A percentile compares a stretch with the other conserved stretches of the same genome.
phyloP scores from a whole-genome alignment of 495 filamentous ascomycete genomes.

The Neurospora sp. region DNA sequence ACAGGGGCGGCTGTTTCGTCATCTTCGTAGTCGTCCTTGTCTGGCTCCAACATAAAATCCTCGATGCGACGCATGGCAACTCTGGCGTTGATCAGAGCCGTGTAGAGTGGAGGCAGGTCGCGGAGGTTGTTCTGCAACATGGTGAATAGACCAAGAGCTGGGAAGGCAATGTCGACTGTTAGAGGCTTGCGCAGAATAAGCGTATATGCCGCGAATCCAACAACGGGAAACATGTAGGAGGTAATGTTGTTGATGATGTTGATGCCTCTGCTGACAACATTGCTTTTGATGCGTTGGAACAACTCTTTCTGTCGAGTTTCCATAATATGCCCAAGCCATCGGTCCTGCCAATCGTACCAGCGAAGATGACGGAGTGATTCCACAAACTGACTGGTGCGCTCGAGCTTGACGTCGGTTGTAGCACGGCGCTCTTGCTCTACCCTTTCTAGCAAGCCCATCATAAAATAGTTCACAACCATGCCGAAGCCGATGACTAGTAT shows the following conservation, averaged over 20 bases:
- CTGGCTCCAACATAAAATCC: slow-evolving; percentile 72
- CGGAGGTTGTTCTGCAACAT: slow-evolving; percentile 61
- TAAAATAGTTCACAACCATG: slow-evolving; percentile 52
- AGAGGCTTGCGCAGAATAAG: slow-evolving; percentile 52
- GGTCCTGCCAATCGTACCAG: slow-evolving; percentile 80
- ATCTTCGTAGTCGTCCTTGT: slow-evolving; percentile 48
- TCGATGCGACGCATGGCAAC: slow-evolving; percentile 72
- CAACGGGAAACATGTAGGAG: slow-evolving; percentile 63
- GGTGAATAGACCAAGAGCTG: slow-evolving; percentile 65
- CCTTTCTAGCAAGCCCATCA: slow-evolving; percentile 49
- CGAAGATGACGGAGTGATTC: slow-evolving; percentile 76
- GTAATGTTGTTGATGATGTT: slow-evolving; percentile 52
- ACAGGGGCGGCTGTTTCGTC: slow-evolving; percentile 7
- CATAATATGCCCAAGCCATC: slow-evolving; percentile 68
- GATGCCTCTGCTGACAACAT: slow-evolving; percentile 49
- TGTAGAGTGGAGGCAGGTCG: slow-evolving; percentile 61
- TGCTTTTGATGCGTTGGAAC: slow-evolving; percentile 52
- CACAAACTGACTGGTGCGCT: slow-evolving; percentile 69
- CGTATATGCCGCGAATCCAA: slow-evolving; percentile 71
- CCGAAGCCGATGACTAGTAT: slow-evolving; percentile 53
- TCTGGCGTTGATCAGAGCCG: slow-evolving; percentile 59
- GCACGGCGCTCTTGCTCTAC: slow-evolving; percentile 55
- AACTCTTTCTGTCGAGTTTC: slow-evolving; percentile 58
- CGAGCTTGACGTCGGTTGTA: slow-evolving; percentile 61
- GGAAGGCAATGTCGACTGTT: slow-evolving; percentile 70